Percentiles rank a stretch among this genome's conserved stretches.
These are phyloP conservation scores for Pholiota adiposa DNA, from an alignment of 1,284 basidiomycete species.

Conservation along the genomic window DNA sequence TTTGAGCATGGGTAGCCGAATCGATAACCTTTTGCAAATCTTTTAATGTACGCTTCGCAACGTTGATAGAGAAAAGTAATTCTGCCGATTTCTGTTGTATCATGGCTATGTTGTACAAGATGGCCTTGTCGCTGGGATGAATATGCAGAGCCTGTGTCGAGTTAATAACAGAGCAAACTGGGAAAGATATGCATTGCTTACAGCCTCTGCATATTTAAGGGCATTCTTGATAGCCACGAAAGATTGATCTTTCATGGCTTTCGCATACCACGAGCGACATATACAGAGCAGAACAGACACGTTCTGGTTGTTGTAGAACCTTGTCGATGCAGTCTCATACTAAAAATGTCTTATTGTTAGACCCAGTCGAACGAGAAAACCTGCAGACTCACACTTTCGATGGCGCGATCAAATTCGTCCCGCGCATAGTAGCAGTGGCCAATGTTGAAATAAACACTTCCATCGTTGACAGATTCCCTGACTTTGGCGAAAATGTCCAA, in stretches of 20 bases:
- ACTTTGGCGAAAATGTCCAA: constrained; percentile 88
- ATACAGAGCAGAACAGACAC: constrained; percentile 80
- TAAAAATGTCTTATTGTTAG: constrained; percentile 34
- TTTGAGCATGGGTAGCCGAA: constrained; percentile 87
- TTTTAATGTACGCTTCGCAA: constrained; percentile 76
- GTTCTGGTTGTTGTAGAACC: constrained; percentile 75
- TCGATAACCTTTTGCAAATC: constrained; percentile 81
- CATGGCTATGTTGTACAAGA: constrained; percentile 94
- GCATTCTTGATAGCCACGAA: constrained; percentile 81
- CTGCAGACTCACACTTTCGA: constrained; percentile 80
- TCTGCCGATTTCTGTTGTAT: constrained; percentile 95
- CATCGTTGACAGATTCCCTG: constrained; percentile 82
- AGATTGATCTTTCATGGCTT: constrained; percentile 86
- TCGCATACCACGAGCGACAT: constrained; percentile 90
- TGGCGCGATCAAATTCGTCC: constrained; percentile 92
- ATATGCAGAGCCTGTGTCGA: constrained; percentile 74
- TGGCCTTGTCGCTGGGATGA: constrained; percentile 85
- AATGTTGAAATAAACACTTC: constrained; percentile 92
- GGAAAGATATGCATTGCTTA: constrained; percentile 35
- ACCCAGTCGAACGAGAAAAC: neutral
- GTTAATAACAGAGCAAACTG: neutral
- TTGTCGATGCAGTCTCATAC: constrained; percentile 87
- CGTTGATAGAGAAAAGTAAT: constrained; percentile 75
- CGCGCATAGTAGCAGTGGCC: constrained; percentile 91
- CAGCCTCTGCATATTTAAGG: constrained; percentile 79